These are phyloP conservation scores for Cercis canadensis DNA, from an alignment of 306 rosid genomes.

Conservation along the genomic window DNA sequence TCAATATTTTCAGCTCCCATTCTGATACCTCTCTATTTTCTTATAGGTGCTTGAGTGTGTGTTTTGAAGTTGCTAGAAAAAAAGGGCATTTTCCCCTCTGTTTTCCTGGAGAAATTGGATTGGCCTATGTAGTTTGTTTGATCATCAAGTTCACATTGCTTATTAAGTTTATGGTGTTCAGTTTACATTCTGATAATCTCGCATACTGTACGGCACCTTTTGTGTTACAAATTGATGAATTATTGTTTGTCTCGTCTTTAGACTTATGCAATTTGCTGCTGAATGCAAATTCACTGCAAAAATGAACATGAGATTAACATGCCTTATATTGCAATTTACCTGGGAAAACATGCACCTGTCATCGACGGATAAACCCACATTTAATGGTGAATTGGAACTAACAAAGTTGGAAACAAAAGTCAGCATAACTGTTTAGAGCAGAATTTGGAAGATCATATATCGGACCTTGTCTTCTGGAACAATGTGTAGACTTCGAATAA, in stretches of 20 bases:
- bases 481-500: too few species aligned
- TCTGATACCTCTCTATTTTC: background rate
- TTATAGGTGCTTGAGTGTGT: background rate
- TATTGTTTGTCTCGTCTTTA: too few species aligned
- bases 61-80: background rate
- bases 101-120: background rate
- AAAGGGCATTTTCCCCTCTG: background rate
- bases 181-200: conserved; percentile 16
- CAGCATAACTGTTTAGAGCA: too few species aligned
- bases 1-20: conserved; percentile 12
- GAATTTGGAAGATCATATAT: too few species aligned
- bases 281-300: too few species aligned
- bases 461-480: too few species aligned
- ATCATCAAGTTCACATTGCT: conserved; percentile 20
- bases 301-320: background rate
- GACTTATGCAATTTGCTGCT: too few species aligned
- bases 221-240: too few species aligned
- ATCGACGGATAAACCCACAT: too few species aligned
- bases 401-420: too few species aligned
- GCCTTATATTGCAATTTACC: background rate
- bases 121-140: background rate
- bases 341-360: background rate
- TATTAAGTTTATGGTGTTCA: conserved; percentile 2
- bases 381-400: too few species aligned
- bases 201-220: conserved; percentile 5